Base-by-base conservation (phyloP, 306 rosid genomes). In the Prunus mume region DNA sequence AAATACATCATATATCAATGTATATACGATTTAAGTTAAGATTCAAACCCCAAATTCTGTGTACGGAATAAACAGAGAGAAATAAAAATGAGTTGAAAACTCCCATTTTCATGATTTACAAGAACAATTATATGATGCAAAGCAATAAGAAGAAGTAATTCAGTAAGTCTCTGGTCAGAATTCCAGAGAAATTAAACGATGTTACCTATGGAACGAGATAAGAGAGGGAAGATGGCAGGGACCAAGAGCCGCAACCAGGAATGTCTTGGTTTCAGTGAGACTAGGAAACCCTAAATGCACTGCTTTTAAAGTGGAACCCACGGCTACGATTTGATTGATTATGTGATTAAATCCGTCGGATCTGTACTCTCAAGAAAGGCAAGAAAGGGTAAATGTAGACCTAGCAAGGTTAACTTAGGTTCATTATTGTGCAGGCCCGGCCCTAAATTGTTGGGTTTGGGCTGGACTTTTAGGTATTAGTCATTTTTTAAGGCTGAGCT, bases 151-250 rank as follows among this genome's bases (percentile, higher is more conserved):
- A 34, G 41, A 38, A 6, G 43, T 15, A 15, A 52, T 56, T 56
- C 62, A 3, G 15, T 6, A 65, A 1, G 17, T 3, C 3, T 65
- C 10, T 5, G n/a, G 0, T 10, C 1, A 43, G 1, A 49, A 12
- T 12, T n/a, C 1, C 1, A 10, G 12, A 41, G 32, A 45, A 41
- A 55, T 13, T 28, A 67, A 49, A 74, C 68, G 65, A 74, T 12
- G 18, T 64, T 80, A 80, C 83, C 83, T 74, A n/a, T 6, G 27
- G 20, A 74, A 8, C 32, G 15, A 58, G n/a, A 7, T 14, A 55
- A 7, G 46, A 55, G 19, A 1, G 12, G 18, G 28, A 5, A 17
- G 49, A 56, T 56, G 2, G 3, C 0, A 69, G 50, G 34, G 58
- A 58, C 3, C 15, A 60, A 30, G 28, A 20, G 61, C 66, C 74